Evolutionary conservation across 306 rosid genomes (phyloP).

Genomic region (Sicyos edulis): DNA sequence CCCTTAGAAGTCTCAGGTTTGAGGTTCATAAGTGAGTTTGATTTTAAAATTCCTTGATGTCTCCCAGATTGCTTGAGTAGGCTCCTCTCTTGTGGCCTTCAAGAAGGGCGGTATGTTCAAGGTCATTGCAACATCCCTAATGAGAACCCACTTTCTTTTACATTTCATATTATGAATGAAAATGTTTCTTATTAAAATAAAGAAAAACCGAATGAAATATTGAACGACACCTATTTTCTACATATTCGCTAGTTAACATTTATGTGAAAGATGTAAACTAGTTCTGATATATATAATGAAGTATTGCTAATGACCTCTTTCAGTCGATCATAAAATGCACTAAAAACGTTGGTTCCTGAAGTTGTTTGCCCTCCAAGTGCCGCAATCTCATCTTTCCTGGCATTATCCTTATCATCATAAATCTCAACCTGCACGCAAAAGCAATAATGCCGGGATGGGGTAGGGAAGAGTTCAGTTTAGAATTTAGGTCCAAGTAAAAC

Average conservation of each 20-base stretch:
- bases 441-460: slow-evolving; percentile 8
- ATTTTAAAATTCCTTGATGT: too few species aligned
- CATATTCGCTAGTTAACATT: neutral
- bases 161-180: neutral
- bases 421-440: slow-evolving; percentile 52
- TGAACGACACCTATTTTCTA: neutral
- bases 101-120: neutral
- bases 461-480: neutral
- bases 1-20: too few species aligned
- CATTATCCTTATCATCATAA: slow-evolving; percentile 75
- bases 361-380: slow-evolving; percentile 97
- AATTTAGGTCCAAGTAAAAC: neutral
- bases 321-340: slow-evolving; percentile 92
- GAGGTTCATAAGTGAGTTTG: too few species aligned
- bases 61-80: neutral
- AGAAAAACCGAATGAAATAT: neutral
- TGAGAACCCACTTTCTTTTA: neutral
- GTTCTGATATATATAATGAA: neutral
- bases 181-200: neutral
- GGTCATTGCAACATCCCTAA: neutral
- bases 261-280: neutral
- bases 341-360: slow-evolving; percentile 74
- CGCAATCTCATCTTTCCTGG: slow-evolving; percentile 93
- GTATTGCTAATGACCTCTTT: slow-evolving; percentile 55
- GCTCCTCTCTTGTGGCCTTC: neutral